These are phyloP conservation scores for Cardamine resedifolia DNA, from an alignment of 345 rosid species.

Conservation along the genomic window DNA sequence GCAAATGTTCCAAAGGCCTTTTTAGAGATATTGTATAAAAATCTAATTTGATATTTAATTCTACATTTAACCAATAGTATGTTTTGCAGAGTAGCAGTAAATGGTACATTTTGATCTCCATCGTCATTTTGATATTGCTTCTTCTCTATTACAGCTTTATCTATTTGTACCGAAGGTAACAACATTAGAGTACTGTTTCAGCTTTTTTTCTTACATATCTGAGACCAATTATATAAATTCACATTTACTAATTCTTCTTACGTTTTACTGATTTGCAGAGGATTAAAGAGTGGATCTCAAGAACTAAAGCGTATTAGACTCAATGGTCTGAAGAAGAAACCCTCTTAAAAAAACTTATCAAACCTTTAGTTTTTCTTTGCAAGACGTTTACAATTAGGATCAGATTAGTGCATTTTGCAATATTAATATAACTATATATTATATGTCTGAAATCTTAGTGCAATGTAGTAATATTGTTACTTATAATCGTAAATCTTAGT, in stretches of 20 bases:
- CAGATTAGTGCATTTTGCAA: not conserved
- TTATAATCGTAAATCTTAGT: too few species aligned
- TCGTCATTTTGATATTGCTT: slow-evolving; percentile 55
- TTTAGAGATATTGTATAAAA: not conserved
- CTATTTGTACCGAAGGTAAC: slow-evolving; percentile 68
- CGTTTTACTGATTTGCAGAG: slow-evolving; percentile 43
- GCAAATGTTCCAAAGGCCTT: not conserved
- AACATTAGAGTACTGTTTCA: not conserved
- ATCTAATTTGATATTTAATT: not conserved
- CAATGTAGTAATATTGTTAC: not conserved
- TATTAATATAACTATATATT: not conserved
- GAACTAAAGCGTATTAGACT: slow-evolving; percentile 56
- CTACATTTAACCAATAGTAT: not conserved
- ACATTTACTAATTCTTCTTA: slow-evolving; percentile 4
- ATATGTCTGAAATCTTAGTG: not conserved
- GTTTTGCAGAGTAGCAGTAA: slow-evolving; percentile 53
- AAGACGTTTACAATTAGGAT: not conserved
- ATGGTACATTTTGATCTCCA: slow-evolving; percentile 45
- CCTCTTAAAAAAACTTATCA: slow-evolving; percentile 30
- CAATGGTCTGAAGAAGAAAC: slow-evolving; percentile 51
- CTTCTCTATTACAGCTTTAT: slow-evolving; percentile 59
- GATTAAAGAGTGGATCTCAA: slow-evolving; percentile 57
- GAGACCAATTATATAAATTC: not conserved
- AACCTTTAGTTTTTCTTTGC: not conserved
- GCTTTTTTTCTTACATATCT: not conserved